Evolutionary conservation across 2,329 filamentous ascomycete genomes (phyloP).

Genomic region (Aureobasidium musti): DNA sequence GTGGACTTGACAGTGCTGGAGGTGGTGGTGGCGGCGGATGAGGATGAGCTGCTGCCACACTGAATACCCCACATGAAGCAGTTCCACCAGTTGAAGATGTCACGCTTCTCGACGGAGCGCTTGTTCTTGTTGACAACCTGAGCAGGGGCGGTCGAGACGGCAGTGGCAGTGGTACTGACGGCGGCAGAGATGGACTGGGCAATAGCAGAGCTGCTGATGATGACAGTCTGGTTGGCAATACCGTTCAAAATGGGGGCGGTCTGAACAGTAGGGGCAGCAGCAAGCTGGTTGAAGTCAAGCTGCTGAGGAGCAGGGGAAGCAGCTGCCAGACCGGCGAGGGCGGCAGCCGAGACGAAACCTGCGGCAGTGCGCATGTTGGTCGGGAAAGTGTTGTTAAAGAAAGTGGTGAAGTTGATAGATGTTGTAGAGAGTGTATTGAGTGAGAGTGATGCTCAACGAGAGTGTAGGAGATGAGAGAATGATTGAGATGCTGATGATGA

Average conservation of each 20-base stretch:
- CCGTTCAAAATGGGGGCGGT: conserved; percentile 33
- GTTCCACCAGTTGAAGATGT: conserved; percentile 5
- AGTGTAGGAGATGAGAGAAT: conserved; percentile 16
- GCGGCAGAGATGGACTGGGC: conserved; percentile 32
- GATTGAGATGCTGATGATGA: conserved; percentile 30
- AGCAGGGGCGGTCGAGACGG: conserved; percentile 31
- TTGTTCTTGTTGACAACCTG: conserved; percentile 32
- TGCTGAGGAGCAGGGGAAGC: conserved; percentile 34
- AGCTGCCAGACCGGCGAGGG: conserved; percentile 34
- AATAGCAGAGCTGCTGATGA: conserved; percentile 32
- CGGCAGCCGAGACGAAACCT: conserved; percentile 33
- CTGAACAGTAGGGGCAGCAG: conserved; percentile 33
- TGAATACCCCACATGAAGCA: conserved; percentile 5
- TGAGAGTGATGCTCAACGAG: conserved; percentile 16
- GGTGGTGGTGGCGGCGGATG: conserved; percentile 17
- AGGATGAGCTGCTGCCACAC: background rate
- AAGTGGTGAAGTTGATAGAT: conserved; percentile 14
- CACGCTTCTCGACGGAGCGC: conserved; percentile 29
- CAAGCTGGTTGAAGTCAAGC: conserved; percentile 34
- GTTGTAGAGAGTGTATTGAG: conserved; percentile 26
- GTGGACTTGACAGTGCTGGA: conserved; percentile 30
- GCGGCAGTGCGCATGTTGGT: conserved; percentile 29
- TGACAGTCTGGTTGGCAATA: conserved; percentile 31
- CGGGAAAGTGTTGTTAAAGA: background rate
- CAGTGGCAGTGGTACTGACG: conserved; percentile 31